Evolutionary conservation across 2,329 filamentous ascomycete genomes (phyloP).

Genomic region (Trichoderma polysporum): DNA sequence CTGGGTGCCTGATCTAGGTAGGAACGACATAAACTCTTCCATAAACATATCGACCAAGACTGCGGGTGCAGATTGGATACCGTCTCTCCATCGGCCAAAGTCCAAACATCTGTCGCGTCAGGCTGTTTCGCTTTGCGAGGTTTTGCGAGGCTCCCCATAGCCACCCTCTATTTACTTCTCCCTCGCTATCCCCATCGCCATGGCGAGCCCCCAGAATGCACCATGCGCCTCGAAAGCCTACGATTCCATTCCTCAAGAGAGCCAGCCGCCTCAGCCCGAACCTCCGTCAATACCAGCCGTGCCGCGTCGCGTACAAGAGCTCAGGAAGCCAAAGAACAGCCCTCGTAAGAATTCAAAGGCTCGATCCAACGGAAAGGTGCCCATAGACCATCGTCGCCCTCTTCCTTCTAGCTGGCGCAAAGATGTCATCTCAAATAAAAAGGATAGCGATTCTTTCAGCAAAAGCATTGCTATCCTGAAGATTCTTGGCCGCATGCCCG

Average conservation of each 20-base stretch:
- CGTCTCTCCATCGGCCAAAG: too few relatives aligned
- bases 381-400: neutral
- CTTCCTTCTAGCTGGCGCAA: neutral
- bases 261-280: neutral
- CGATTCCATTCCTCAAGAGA: neutral
- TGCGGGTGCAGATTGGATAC: too few relatives aligned
- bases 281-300: neutral
- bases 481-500: neutral
- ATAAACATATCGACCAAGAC: too few relatives aligned
- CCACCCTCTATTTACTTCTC: too few relatives aligned
- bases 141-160: too few relatives aligned
- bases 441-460: neutral
- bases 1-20: too few relatives aligned
- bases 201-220: neutral
- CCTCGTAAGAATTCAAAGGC: neutral
- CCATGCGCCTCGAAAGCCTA: neutral
- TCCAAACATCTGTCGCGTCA: too few relatives aligned
- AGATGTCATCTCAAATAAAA: neutral
- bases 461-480: neutral
- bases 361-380: neutral
- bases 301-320: neutral
- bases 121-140: too few relatives aligned
- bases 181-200: neutral
- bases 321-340: neutral
- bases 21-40: too few relatives aligned